A percentile compares a stretch with the other conserved stretches of the same genome.
Conservation (phyloP, 2,329 filamentous ascomycete genomes). For the Chalara sp. region DNA sequence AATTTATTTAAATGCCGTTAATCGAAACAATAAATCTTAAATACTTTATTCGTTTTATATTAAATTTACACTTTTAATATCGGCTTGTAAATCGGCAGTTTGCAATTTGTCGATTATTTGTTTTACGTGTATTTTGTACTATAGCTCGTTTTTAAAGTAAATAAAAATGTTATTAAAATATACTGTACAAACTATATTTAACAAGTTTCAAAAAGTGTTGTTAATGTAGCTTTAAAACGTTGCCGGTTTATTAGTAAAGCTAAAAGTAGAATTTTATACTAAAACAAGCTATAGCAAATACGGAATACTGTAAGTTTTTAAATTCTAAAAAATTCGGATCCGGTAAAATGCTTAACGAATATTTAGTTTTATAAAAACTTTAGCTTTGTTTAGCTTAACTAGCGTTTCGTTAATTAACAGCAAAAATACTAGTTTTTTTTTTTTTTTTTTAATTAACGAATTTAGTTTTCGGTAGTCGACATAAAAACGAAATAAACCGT, state of each 20-base stretch:
- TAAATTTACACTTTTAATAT: constrained; percentile 4
- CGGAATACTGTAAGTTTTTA: neutral
- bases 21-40: constrained; percentile 6
- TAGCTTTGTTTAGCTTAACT: neutral
- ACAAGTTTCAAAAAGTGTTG: constrained; percentile 2
- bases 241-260: neutral
- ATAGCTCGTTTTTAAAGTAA: neutral
- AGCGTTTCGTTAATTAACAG: neutral
- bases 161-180: neutral
- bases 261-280: constrained; percentile 1
- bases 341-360: constrained; percentile 1
- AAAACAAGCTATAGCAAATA: no score
- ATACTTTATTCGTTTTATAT: constrained; percentile 1
- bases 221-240: constrained; percentile 6
- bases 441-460: no score
- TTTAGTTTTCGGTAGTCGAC: no score
- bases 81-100: neutral
- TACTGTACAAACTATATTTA: constrained; percentile 1
- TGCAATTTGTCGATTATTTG: neutral
- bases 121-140: neutral
- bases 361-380: constrained; percentile 5
- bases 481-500: no score
- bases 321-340: neutral
- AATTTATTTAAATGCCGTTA: constrained; percentile 1
- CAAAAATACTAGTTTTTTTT: no score